Conservation (phyloP, 495 filamentous ascomycete genomes). For the Trichoderma orchidacearum region DNA sequence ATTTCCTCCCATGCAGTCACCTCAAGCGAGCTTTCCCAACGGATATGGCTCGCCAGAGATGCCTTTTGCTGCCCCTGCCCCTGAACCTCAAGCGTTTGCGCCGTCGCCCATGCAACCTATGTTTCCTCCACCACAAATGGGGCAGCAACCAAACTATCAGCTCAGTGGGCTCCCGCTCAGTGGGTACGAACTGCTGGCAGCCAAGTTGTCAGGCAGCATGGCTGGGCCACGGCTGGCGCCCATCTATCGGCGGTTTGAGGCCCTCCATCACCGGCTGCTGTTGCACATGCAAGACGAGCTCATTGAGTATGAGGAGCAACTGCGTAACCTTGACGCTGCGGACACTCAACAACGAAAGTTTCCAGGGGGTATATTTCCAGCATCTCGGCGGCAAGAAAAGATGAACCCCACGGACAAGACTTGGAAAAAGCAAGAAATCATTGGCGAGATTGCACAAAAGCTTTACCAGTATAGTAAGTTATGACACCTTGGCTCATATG, state of each 20-base stretch:
- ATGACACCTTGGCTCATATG: neutral
- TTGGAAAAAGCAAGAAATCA: constrained; percentile 54
- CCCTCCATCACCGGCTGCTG: constrained; percentile 71
- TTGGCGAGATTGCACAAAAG: constrained; percentile 60
- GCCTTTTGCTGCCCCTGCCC: neutral
- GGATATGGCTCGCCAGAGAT: neutral
- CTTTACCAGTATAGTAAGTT: constrained; percentile 71
- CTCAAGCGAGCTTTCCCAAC: neutral
- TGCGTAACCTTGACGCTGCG: constrained; percentile 55
- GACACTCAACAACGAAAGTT: constrained; percentile 52
- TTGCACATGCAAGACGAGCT: constrained; percentile 83
- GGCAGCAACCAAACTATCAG: neutral
- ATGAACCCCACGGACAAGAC: constrained; percentile 56
- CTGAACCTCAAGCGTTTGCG: neutral
- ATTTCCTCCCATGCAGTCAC: neutral
- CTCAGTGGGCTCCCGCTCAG: constrained; percentile 17
- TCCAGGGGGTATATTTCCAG: constrained; percentile 38
- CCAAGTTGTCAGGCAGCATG: constrained; percentile 33
- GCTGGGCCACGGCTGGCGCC: constrained; percentile 34
- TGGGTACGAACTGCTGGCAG: constrained; percentile 58
- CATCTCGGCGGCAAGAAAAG: constrained; percentile 54
- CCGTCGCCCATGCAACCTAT: neutral
- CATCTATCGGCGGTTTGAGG: constrained; percentile 76
- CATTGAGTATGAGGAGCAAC: constrained; percentile 60
- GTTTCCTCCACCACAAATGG: neutral